Percentiles rank a stretch among this genome's conserved stretches.
Conservation (phyloP, 768 basidiomycete genomes). For the Termitomyces sp. region DNA sequence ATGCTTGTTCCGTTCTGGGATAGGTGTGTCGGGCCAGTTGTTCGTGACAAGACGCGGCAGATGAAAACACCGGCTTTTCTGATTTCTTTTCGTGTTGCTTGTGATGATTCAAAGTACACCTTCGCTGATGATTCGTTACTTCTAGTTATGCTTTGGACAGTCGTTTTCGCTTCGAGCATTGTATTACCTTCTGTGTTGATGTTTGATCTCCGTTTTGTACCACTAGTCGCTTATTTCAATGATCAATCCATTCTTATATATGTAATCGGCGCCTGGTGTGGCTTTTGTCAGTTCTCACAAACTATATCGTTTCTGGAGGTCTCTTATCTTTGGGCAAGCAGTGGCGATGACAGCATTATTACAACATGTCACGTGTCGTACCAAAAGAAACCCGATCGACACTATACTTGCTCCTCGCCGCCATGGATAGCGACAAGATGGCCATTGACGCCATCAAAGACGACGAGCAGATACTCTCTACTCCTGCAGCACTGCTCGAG, state of each 20-base stretch:
- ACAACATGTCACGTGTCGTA: slow-evolving; percentile 13
- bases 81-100: slow-evolving; percentile 29
- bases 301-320: too few species aligned
- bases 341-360: background rate
- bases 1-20: slow-evolving; percentile 48
- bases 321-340: background rate
- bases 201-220: background rate
- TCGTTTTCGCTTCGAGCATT: background rate
- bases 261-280: background rate
- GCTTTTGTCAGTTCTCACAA: too few species aligned
- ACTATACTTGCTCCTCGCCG: slow-evolving; percentile 4
- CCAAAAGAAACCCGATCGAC: slow-evolving; percentile 13
- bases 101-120: background rate
- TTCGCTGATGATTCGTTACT: background rate
- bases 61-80: slow-evolving; percentile 71
- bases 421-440: slow-evolving; percentile 21
- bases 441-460: slow-evolving; percentile 10
- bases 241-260: background rate
- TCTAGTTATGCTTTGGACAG: background rate
- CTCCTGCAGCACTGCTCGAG: background rate
- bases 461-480: background rate
- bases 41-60: slow-evolving; percentile 31
- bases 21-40: slow-evolving; percentile 32
- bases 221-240: too few species aligned
- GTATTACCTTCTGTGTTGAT: background rate